These are phyloP conservation scores for Solanum pimpinellifolium DNA, from an alignment of 257 asterid genomes.

Conservation along the genomic window DNA sequence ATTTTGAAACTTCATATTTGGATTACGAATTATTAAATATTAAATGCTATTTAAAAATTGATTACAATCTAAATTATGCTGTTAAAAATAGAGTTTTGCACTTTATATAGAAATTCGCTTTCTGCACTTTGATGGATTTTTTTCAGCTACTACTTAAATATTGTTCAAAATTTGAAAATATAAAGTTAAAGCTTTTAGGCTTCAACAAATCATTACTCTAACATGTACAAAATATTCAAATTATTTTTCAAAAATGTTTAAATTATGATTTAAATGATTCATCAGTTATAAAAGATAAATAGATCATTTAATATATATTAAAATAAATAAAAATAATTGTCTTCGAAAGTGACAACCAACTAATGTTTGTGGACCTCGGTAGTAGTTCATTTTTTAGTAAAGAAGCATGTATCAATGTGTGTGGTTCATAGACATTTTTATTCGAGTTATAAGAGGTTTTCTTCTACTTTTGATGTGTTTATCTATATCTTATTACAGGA, in stretches of 20 bases:
- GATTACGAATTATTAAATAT: neutral
- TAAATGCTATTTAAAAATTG: too few relatives aligned
- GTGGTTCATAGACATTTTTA: neutral
- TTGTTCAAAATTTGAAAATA: neutral
- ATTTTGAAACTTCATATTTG: neutral
- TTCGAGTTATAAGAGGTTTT: neutral
- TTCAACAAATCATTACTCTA: neutral
- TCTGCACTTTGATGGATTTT: neutral
- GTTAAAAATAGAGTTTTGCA: neutral
- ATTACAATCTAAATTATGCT: too few relatives aligned
- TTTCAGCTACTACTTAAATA: neutral
- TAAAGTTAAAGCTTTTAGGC: neutral
- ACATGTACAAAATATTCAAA: neutral
- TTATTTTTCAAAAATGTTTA: neutral
- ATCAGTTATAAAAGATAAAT: neutral
- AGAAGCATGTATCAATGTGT: neutral
- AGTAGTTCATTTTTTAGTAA: neutral
- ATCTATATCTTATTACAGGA: neutral
- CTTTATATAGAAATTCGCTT: neutral
- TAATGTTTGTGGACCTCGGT: neutral
- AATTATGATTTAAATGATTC: neutral
- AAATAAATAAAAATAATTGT: neutral
- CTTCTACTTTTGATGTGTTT: neutral
- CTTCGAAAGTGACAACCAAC: neutral
- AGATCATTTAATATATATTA: neutral